Percentiles rank a stretch among this genome's conserved stretches.
These are phyloP conservation scores for Lophiostoma macrostomum DNA, from an alignment of 495 filamentous ascomycete genomes.

Conservation along the genomic window DNA sequence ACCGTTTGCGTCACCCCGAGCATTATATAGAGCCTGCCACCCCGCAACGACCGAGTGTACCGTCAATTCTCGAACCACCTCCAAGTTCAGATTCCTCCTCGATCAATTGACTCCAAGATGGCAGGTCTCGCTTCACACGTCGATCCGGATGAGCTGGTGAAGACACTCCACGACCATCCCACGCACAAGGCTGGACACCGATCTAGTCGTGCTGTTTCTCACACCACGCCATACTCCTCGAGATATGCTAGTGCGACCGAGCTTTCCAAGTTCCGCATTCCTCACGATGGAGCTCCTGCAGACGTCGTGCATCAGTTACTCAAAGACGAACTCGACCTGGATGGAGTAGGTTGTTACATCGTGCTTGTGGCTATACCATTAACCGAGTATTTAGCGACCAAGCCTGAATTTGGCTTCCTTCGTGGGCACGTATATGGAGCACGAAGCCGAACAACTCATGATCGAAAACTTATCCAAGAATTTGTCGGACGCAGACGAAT, in stretches of 20 bases:
- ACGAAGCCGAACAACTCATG: constrained; percentile 62
- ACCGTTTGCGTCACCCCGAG: background rate
- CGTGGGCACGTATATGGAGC: constrained; percentile 71
- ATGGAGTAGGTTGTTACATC: constrained; percentile 46
- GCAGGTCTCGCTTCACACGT: constrained; percentile 31
- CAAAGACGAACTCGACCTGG: constrained; percentile 70
- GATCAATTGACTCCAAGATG: constrained; percentile 2
- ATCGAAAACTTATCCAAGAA: constrained; percentile 69
- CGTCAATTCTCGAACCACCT: background rate
- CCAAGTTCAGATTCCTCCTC: background rate
- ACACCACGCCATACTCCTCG: constrained; percentile 62
- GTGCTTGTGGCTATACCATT: background rate
- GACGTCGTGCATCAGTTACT: constrained; percentile 67
- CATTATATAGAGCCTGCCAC: too few species aligned
- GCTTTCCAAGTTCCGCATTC: constrained; percentile 67
- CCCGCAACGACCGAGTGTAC: too few species aligned
- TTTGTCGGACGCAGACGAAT: constrained; percentile 67
- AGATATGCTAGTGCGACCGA: constrained; percentile 59
- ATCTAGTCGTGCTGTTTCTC: constrained; percentile 45
- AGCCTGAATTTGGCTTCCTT: constrained; percentile 67
- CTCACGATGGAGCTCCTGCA: constrained; percentile 58
- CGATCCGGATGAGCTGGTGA: constrained; percentile 34
- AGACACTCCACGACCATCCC: constrained; percentile 39
- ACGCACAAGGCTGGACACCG: constrained; percentile 44
- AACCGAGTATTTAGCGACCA: constrained; percentile 41